These are phyloP conservation scores for Cordyceps javanica DNA, from an alignment of 2,329 filamentous ascomycete genomes.

Conservation along the genomic window DNA sequence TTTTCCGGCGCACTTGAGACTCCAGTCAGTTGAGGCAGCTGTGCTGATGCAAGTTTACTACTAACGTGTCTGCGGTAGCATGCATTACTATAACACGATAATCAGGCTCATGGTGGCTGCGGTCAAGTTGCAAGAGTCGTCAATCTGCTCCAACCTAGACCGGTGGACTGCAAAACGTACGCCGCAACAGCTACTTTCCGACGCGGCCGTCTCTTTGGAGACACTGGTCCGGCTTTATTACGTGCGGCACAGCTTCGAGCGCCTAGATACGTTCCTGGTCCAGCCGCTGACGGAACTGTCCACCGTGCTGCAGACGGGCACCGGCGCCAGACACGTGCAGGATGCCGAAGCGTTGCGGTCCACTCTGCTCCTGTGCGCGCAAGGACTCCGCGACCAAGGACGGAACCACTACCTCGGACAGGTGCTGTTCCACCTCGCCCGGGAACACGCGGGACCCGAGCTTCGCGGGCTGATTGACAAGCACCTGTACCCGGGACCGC, in stretches of 20 bases:
- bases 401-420: background rate
- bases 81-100: background rate
- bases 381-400: background rate
- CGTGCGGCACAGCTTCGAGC: constrained; percentile 18
- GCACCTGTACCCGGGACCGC: background rate
- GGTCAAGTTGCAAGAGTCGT: background rate
- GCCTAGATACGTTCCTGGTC: background rate
- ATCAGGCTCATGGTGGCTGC: background rate
- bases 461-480: background rate
- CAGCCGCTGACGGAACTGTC: background rate
- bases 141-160: background rate
- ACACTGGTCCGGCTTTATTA: constrained; percentile 17
- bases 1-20: background rate
- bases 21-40: background rate
- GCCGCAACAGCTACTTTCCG: background rate
- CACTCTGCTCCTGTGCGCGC: background rate
- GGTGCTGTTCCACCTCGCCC: background rate
- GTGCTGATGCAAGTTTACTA: background rate
- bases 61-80: background rate
- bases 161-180: background rate
- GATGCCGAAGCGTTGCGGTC: background rate
- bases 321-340: background rate
- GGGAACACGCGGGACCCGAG: background rate
- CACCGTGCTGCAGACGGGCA: background rate
- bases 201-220: background rate